Evolutionary conservation across 805 yeast genomes (phyloP).

Genomic region (Metschnikowia lochheadii): DNA sequence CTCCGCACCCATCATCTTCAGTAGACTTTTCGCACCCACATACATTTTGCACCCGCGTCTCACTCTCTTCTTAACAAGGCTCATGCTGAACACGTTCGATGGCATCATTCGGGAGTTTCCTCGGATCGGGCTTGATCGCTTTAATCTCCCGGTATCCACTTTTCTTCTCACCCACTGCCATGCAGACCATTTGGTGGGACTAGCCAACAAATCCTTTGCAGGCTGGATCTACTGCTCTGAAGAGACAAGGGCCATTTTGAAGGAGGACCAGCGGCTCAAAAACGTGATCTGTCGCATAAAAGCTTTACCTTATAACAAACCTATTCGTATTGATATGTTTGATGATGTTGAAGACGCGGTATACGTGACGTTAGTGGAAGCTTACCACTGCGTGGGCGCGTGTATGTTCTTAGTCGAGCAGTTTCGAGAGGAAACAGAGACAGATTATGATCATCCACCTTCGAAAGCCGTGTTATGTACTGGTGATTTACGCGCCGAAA

Average conservation of each 20-base stretch:
- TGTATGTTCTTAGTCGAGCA: constrained; percentile 48
- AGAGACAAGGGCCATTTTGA: constrained; percentile 31
- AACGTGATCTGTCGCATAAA: constrained; percentile 18
- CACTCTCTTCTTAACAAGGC: not conserved
- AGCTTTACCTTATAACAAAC: constrained; percentile 20
- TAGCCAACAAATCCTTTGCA: constrained; percentile 36
- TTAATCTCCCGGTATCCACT: constrained; percentile 22
- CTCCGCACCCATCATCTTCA: not conserved
- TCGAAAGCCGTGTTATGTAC: constrained; percentile 42
- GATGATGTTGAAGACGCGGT: constrained; percentile 18
- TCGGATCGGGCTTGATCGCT: constrained; percentile 37
- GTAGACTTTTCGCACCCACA: constrained; percentile 5
- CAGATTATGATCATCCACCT: not conserved
- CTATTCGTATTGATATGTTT: constrained; percentile 17
- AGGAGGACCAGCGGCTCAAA: constrained; percentile 15
- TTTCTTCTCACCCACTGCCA: constrained; percentile 50
- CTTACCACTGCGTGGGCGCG: constrained; percentile 61
- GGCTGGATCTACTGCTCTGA: constrained; percentile 46
- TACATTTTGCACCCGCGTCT: constrained; percentile 10
- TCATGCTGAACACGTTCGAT: constrained; percentile 28
- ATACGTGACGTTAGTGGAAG: constrained; percentile 40
- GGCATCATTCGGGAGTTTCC: constrained; percentile 49
- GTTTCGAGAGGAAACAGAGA: not conserved
- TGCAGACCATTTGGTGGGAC: constrained; percentile 50
- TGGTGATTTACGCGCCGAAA: constrained; percentile 57